These are phyloP conservation scores for Neurospora sp. DNA, from an alignment of 495 filamentous ascomycete genomes.

Conservation along the genomic window DNA sequence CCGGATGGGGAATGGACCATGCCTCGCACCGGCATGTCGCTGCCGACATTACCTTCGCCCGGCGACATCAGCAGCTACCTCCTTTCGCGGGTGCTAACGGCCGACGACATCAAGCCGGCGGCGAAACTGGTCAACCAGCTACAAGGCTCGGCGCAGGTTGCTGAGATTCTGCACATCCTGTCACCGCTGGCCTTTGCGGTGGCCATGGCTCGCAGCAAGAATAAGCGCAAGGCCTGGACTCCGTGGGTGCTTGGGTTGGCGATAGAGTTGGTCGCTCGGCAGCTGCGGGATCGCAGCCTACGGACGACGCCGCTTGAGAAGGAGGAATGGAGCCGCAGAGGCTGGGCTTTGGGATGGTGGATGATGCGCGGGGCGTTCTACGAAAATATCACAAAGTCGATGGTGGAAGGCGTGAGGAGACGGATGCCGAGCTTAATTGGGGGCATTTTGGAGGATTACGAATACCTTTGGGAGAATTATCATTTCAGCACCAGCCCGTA, in stretches of 20 bases:
- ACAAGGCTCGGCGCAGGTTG: constrained; percentile 59
- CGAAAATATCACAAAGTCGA: constrained; percentile 80
- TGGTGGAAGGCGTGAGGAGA: constrained; percentile 59
- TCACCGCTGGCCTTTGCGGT: constrained; percentile 83
- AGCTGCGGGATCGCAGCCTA: constrained; percentile 66
- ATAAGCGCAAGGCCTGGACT: constrained; percentile 60
- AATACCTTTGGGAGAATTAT: constrained; percentile 96
- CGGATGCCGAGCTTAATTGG: constrained; percentile 70
- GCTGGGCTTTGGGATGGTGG: constrained; percentile 93
- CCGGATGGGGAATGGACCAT: constrained; percentile 68
- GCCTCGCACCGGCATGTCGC: constrained; percentile 78
- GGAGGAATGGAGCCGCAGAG: constrained; percentile 75
- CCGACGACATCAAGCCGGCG: constrained; percentile 92
- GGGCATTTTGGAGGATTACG: constrained; percentile 85
- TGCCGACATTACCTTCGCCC: constrained; percentile 71
- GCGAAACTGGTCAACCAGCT: constrained; percentile 69
- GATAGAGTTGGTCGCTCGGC: constrained; percentile 78
- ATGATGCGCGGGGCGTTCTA: constrained; percentile 91
- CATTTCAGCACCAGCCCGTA: constrained; percentile 59
- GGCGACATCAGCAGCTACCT: constrained; percentile 77
- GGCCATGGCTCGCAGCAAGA: constrained; percentile 57
- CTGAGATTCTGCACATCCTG: constrained; percentile 84
- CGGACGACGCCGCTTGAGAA: constrained; percentile 74
- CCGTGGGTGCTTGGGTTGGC: constrained; percentile 86
- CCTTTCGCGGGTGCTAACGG: constrained; percentile 81